Evolutionary conservation across 176 grass and related monocot species (phyloP), one percentile per base, ranked within the genome.

Genomic region (Zoysia japonica): DNA sequence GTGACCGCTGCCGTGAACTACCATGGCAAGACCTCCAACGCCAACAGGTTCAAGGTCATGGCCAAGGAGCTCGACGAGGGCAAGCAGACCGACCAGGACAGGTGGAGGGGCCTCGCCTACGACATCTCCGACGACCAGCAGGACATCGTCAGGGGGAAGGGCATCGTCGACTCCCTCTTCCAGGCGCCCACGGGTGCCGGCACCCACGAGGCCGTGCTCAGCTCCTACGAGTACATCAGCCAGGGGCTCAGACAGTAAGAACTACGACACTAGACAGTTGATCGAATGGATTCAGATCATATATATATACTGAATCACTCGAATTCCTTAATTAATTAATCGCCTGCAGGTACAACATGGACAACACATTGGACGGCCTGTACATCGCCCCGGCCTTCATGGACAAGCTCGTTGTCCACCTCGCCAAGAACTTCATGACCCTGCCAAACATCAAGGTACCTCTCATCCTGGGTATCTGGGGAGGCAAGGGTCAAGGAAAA

Each of bases 401-500:
- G 95, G 95, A 97, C 87, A 97, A 97, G 87, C 87, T 97, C 37
- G 83, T 97, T 3, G 95, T 97, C 12, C 95, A 97, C 92, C 82
- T 97, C 67, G 43, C 83, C 83, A 97, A 97, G 88, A 97, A 97
- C 89, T 97, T 90, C 89, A 97, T 97, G 95, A 78, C 13, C 83
- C 85, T 97, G 78, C 95, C 95, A 16, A 94, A 94, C 91, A 97
- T 97, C 76, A 97, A 97, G 89, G 81, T 97, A 19, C 94, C 94
- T 5, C 87, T 97, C 13, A 97, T 97, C 89, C 77, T 97, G 80
- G 94, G 94, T 90, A 83, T 97, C 63, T 97, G 94, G 94, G 94
- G 94, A 90, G 94, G 94, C 69, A 97, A 97, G 85, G 94, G 94
- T 81, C 94, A 97, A 37, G 94, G 94, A n/a, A 97, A 97, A 86